A percentile compares a stretch with the other conserved stretches of the same genome.
Evolutionary conservation across 2,329 filamentous ascomycete genomes (phyloP).

Genomic region (Aureobasidium sp.): DNA sequence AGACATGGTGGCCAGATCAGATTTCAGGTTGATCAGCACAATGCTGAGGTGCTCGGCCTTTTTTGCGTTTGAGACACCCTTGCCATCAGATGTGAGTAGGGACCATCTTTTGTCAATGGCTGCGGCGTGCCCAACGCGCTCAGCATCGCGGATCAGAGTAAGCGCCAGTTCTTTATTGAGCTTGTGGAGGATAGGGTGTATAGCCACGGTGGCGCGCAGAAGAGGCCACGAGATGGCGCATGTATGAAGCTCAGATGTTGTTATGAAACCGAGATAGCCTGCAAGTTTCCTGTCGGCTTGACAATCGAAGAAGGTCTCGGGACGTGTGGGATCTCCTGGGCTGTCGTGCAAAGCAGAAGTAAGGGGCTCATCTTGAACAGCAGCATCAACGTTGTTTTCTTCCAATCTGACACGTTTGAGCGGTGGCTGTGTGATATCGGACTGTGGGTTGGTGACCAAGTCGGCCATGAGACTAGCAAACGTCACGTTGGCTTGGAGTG

Average conservation of each 20-base stretch:
- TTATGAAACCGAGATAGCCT: not conserved
- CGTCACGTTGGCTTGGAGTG: not conserved
- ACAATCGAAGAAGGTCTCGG: not conserved
- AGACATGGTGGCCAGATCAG: not conserved
- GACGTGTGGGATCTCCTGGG: not conserved
- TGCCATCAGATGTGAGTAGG: constrained; percentile 1
- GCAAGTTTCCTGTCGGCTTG: not conserved
- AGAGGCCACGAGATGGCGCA: not conserved
- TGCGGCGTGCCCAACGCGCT: not conserved
- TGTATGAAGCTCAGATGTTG: not conserved
- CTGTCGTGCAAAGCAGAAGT: not conserved
- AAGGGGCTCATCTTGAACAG: not conserved
- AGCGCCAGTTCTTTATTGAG: not conserved
- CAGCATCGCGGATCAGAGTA: not conserved
- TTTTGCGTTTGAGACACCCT: not conserved
- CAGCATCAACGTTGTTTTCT: not conserved
- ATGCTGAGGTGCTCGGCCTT: not conserved
- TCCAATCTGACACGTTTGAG: not conserved
- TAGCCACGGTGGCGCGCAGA: not conserved
- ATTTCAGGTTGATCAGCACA: not conserved
- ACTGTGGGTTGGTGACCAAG: not conserved
- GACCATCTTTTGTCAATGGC: not conserved
- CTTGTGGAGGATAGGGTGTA: not conserved
- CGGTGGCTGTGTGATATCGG: not conserved
- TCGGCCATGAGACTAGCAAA: not conserved